Evolutionary conservation across 2,329 filamentous ascomycete species (phyloP).

Genomic region (Hypoxylon sp.): DNA sequence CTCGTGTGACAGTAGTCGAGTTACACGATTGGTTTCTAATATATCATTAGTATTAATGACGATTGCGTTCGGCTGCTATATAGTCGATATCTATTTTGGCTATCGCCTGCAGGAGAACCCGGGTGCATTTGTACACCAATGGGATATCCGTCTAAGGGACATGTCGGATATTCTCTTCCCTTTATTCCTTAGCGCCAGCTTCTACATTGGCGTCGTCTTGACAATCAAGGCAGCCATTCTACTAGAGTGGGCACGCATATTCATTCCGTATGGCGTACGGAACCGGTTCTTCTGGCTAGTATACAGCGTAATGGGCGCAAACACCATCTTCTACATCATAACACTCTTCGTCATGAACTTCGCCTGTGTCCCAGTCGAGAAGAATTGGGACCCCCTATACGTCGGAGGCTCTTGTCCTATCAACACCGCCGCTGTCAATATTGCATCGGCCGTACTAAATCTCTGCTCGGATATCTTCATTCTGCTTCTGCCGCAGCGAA

Average conservation of each 20-base stretch:
- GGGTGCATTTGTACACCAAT: slow-evolving; percentile 47
- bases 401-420: slow-evolving; percentile 36
- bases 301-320: slow-evolving; percentile 34
- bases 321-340: slow-evolving; percentile 41
- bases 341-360: slow-evolving; percentile 40
- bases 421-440: slow-evolving; percentile 31
- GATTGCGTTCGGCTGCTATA: slow-evolving; percentile 39
- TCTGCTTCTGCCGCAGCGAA: slow-evolving; percentile 36
- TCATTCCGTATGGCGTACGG: slow-evolving; percentile 37
- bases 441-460: slow-evolving; percentile 37
- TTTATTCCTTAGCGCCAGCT: slow-evolving; percentile 35
- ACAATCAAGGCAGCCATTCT: slow-evolving; percentile 43
- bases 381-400: slow-evolving; percentile 39
- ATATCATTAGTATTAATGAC: slow-evolving; percentile 35
- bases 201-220: slow-evolving; percentile 38
- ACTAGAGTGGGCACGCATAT: slow-evolving; percentile 39
- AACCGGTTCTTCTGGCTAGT: slow-evolving; percentile 41
- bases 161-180: slow-evolving; percentile 39
- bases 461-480: slow-evolving; percentile 40
- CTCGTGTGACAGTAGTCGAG: neutral
- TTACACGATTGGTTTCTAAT: slow-evolving; percentile 28
- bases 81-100: slow-evolving; percentile 37
- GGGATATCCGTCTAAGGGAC: slow-evolving; percentile 44
- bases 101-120: slow-evolving; percentile 35
- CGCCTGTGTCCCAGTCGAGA: slow-evolving; percentile 38